Conservation (phyloP, 2,329 filamentous ascomycete genomes). For the Cladosporium sp. region DNA sequence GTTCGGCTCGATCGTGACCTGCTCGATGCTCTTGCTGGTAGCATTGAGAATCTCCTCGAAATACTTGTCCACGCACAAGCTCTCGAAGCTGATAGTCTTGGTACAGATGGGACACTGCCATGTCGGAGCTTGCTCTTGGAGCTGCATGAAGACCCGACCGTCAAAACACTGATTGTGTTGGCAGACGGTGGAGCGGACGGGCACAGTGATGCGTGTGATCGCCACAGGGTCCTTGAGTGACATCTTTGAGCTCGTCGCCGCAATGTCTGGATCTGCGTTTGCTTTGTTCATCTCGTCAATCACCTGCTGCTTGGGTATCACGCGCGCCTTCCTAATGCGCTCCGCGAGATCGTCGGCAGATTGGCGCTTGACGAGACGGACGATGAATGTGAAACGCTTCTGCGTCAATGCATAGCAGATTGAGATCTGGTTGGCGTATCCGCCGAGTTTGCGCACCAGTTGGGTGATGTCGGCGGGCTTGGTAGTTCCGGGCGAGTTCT, state of each 20-base stretch:
- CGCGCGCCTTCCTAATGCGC: constrained; percentile 65
- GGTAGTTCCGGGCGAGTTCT: constrained; percentile 94
- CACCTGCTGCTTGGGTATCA: constrained; percentile 79
- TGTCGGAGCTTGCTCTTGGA: constrained; percentile 94
- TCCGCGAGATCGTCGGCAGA: constrained; percentile 71
- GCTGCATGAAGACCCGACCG: constrained; percentile 83
- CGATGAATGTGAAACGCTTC: constrained; percentile 65
- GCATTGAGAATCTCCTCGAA: constrained; percentile 81
- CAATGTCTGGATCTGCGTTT: constrained; percentile 78
- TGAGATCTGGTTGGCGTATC: constrained; percentile 74
- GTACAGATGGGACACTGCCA: constrained; percentile 97
- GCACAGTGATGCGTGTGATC: constrained; percentile 76
- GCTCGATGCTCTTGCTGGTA: constrained; percentile 71
- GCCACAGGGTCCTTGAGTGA: constrained; percentile 92
- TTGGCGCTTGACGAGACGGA: constrained; percentile 74
- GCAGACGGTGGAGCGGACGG: constrained; percentile 78
- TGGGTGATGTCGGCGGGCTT: constrained; percentile 88
- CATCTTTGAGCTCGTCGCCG: constrained; percentile 83
- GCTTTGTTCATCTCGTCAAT: constrained; percentile 78
- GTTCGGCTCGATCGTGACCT: constrained; percentile 86
- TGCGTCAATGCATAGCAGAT: constrained; percentile 91
- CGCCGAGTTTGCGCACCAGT: constrained; percentile 67
- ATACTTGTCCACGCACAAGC: constrained; percentile 85
- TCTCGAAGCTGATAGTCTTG: constrained; percentile 77
- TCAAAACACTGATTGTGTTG: constrained; percentile 95